phyloP scores from a whole-genome alignment of 192 early-diverging fungal genomes.

The Coemansia sp. region DNA sequence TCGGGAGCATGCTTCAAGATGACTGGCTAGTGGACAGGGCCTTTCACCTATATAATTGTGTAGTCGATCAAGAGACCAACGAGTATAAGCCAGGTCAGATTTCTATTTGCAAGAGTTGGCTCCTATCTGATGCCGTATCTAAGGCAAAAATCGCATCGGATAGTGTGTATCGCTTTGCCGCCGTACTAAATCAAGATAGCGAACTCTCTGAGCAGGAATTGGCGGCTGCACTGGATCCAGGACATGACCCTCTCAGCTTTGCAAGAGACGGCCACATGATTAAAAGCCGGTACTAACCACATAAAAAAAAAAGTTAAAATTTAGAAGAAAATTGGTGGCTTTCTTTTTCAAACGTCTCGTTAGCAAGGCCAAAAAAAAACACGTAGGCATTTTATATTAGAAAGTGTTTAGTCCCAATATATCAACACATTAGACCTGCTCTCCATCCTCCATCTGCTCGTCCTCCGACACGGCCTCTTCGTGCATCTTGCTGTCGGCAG shows the following conservation, averaged over 20 bases:
- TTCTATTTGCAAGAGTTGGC: too few species aligned
- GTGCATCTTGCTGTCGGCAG: background rate
- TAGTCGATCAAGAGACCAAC: too few species aligned
- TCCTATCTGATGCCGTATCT: too few species aligned
- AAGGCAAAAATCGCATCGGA: too few species aligned
- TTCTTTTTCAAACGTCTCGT: too few species aligned
- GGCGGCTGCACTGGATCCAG: too few species aligned
- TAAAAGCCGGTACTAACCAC: background rate
- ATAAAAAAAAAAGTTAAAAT: too few species aligned
- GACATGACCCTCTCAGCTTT: background rate
- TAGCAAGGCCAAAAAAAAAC: too few species aligned
- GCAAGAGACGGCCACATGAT: background rate
- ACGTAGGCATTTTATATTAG: constrained; percentile 2
- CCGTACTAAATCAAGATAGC: background rate
- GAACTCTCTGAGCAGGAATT: background rate
- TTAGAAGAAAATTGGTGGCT: too few species aligned
- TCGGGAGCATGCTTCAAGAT: background rate
- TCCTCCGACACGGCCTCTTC: constrained; percentile 25
- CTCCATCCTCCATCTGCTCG: constrained; percentile 55
- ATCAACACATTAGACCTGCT: constrained; percentile 4
- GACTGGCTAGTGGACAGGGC: background rate
- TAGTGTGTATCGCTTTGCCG: background rate
- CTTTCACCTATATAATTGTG: too few species aligned
- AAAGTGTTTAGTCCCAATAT: too few species aligned
- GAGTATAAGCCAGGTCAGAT: too few species aligned